Base-by-base conservation (phyloP, 1,284 basidiomycete genomes). In the Kalmanozyma brasiliensis region DNA sequence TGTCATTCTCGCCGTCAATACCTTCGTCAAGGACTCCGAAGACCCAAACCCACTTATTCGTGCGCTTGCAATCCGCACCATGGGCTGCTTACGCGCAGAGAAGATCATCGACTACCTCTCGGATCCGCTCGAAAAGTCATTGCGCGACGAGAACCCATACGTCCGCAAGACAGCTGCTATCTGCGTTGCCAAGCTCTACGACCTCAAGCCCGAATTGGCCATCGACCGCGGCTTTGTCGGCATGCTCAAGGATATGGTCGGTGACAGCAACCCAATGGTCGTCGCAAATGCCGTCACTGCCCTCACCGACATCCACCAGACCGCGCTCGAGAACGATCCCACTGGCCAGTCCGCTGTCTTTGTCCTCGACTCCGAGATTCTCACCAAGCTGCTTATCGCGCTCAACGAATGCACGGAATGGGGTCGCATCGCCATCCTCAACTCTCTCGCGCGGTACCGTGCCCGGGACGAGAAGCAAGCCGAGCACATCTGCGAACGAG, bases 51-150 rank as follows among this genome's bases (percentile, higher is more conserved):
- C 95, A 0, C 91, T 98, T 60, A 92, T 98, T 24, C 89, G 95
- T 48, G 95, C 95, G 0, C 87, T 98, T 43, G 92, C 96, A 26
- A 98, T 98, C 81, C 89, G 95, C 23, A 98, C 95, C 4, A 98
- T 98, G 95, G 93, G 93, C 35, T 93, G 93, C 79, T 85, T 98
- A 43, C 90, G 94, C 35, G 94, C 95, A 3, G 94, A 98, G 83
- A 98, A 97, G 88, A 98, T 98, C 82, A 93, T 98, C 84, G 94
- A 96, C 85, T 98, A 98, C 84, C 88, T 98, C 34, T 93, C 91
- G 60, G 92, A 94, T 79, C 95, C 95, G 0, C 85, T 98, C 9
- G 90, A 92, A 76, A 92, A 93, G 76, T 92, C 91, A 75, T 85
- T 98, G 33, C 87, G 88, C 32, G 95, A 98, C 83, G 94, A 97